Percentiles rank a stretch among this genome's conserved stretches.
phyloP scores from a whole-genome alignment of 768 basidiomycete genomes.

The Rhizopogon rudus region DNA sequence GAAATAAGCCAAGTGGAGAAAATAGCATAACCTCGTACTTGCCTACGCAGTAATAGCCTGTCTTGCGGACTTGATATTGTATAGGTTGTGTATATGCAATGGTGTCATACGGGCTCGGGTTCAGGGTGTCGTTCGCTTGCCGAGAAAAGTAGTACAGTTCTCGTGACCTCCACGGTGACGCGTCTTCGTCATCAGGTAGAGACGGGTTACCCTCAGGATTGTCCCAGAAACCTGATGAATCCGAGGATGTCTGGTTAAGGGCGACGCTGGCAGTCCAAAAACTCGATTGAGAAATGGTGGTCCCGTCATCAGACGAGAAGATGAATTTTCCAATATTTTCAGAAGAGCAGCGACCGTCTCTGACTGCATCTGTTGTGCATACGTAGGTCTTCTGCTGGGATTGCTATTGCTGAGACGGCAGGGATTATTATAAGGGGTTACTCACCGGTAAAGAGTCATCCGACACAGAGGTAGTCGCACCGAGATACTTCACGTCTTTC shows the following conservation, averaged over 20 bases:
- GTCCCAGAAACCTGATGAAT: constrained; percentile 45
- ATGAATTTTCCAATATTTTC: constrained; percentile 88
- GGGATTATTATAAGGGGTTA: constrained; percentile 13
- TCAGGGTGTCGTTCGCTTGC: constrained; percentile 27
- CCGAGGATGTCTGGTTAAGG: constrained; percentile 40
- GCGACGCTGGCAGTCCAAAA: constrained; percentile 85
- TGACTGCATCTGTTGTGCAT: constrained; percentile 80
- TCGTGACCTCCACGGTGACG: constrained; percentile 45
- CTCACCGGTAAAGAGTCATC: constrained; percentile 65
- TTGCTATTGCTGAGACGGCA: constrained; percentile 6
- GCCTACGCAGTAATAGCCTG: constrained; percentile 97
- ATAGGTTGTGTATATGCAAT: constrained; percentile 66
- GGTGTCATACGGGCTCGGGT: constrained; percentile 45
- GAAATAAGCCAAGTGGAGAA: background rate
- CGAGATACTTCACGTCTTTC: constrained; percentile 81
- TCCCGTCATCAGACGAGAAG: constrained; percentile 62
- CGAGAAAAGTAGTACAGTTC: constrained; percentile 9
- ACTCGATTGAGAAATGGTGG: constrained; percentile 62
- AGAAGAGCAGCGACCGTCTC: constrained; percentile 61
- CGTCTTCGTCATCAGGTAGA: constrained; percentile 40
- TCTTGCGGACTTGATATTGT: constrained; percentile 76
- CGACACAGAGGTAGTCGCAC: constrained; percentile 52
- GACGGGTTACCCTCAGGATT: constrained; percentile 57
- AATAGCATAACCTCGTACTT: constrained; percentile 27
- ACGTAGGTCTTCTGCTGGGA: constrained; percentile 84